phyloP scores from a whole-genome alignment of 1,284 basidiomycete genomes.

The Austropuccinia psidii region DNA sequence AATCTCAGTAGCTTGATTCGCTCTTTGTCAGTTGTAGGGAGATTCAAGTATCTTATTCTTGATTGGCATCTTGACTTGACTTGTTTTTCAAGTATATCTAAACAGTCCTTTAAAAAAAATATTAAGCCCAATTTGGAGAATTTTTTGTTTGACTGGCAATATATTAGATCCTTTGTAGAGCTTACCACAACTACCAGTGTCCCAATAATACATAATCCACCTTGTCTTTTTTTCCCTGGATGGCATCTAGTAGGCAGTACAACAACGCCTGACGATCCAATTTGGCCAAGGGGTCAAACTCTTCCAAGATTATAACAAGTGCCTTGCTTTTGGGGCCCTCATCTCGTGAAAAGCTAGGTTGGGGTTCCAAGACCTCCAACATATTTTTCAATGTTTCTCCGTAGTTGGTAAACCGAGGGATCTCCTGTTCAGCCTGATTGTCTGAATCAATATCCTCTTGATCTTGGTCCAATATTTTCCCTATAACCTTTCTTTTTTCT shows the following conservation, averaged over 20 bases:
- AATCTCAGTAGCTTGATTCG: neutral
- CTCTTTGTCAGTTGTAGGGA: constrained; percentile 41
- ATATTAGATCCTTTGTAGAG: too few species aligned
- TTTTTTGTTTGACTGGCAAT: too few species aligned
- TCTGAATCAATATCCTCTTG: too few species aligned
- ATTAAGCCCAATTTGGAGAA: neutral
- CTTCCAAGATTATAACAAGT: constrained; percentile 73
- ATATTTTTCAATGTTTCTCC: constrained; percentile 17
- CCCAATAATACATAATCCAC: constrained; percentile 71
- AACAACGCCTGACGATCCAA: constrained; percentile 43
- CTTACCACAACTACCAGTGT: constrained; percentile 63
- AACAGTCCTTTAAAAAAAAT: constrained; percentile 58
- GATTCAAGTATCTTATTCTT: constrained; percentile 67
- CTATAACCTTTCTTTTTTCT: constrained; percentile 6
- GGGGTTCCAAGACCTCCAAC: constrained; percentile 13
- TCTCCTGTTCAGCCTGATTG: too few species aligned
- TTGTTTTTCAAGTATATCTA: constrained; percentile 80
- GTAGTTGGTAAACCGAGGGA: constrained; percentile 10
- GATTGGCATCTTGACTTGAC: constrained; percentile 94
- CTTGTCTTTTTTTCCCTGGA: constrained; percentile 51
- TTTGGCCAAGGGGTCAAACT: constrained; percentile 85
- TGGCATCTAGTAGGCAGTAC: constrained; percentile 59
- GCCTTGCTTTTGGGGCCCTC: constrained; percentile 51
- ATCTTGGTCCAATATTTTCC: constrained; percentile 6
- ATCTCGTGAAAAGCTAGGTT: neutral